phyloP scores from a whole-genome alignment of 108 stramenopile genomes.

The Epipyxis sp. region DNA sequence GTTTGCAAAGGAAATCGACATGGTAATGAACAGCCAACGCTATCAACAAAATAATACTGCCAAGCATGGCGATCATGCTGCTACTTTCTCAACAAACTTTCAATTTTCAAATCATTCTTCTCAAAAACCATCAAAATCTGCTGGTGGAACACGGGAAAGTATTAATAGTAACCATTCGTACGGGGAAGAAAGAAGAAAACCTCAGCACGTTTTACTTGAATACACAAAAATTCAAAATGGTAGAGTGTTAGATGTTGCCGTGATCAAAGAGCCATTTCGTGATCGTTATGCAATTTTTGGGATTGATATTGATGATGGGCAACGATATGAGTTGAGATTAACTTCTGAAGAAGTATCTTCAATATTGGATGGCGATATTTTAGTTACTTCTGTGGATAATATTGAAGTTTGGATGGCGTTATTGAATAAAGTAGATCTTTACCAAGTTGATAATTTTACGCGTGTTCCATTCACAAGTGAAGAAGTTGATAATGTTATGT shows the following conservation, averaged over 20 bases:
- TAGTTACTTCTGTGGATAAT: constrained; percentile 32
- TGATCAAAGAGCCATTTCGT: constrained; percentile 30
- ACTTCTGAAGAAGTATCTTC: constrained; percentile 22
- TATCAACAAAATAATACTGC: background rate
- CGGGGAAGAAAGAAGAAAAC: background rate
- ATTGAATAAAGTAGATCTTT: constrained; percentile 14
- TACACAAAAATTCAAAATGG: constrained; percentile 22
- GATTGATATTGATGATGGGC: constrained; percentile 27
- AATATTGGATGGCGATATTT: constrained; percentile 28
- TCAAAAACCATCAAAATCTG: background rate
- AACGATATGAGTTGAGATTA: constrained; percentile 24
- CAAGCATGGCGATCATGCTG: background rate
- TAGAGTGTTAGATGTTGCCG: constrained; percentile 12
- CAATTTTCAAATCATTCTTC: background rate
- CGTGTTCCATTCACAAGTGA: background rate
- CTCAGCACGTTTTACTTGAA: background rate
- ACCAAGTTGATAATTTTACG: constrained; percentile 18
- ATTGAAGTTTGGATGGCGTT: constrained; percentile 31
- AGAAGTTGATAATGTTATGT: constrained; percentile 2
- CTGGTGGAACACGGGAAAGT: background rate
- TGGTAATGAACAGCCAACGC: too few relatives aligned
- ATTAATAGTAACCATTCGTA: background rate
- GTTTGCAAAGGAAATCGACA: constrained; percentile 4
- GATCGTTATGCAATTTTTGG: constrained; percentile 29
- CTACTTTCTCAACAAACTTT: background rate